Evolutionary conservation across 148 eudicot genomes (phyloP).

Genomic region (Vaccinium vitisidaea): DNA sequence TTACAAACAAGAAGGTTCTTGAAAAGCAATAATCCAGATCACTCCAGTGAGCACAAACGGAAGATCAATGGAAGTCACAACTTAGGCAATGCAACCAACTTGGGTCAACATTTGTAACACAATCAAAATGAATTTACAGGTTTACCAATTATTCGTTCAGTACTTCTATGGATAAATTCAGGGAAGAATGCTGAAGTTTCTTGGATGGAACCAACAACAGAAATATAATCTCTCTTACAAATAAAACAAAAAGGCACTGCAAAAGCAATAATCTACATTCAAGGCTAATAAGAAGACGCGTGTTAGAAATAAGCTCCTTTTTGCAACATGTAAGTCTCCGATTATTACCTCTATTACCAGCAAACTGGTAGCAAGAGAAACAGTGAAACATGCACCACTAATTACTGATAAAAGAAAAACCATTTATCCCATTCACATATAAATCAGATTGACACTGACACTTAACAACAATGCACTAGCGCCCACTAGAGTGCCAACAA

Average conservation of each 20-base stretch:
- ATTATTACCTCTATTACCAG: not conserved
- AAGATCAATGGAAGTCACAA: not conserved
- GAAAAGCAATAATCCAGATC: conserved; percentile 4
- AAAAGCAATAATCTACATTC: not conserved
- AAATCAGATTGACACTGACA: not conserved
- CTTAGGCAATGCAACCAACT: not conserved
- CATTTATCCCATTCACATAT: not conserved
- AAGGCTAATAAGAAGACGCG: not conserved
- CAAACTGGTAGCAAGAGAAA: not conserved
- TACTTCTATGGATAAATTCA: not conserved
- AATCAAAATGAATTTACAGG: not conserved
- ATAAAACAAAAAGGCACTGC: not conserved
- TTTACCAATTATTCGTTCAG: not conserved
- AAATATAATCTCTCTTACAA: not conserved
- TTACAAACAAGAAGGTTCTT: not conserved
- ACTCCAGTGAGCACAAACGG: not conserved
- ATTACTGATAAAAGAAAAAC: not conserved
- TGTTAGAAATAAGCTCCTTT: not conserved
- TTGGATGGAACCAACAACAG: not conserved
- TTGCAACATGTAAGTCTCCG: not conserved
- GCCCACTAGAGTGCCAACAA: not conserved
- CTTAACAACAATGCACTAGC: not conserved
- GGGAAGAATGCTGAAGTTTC: not conserved
- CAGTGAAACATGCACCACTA: not conserved
- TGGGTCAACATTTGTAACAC: not conserved